Evolutionary conservation across 2,329 filamentous ascomycete genomes (phyloP).

Genomic region (Fusarium virguliforme): DNA sequence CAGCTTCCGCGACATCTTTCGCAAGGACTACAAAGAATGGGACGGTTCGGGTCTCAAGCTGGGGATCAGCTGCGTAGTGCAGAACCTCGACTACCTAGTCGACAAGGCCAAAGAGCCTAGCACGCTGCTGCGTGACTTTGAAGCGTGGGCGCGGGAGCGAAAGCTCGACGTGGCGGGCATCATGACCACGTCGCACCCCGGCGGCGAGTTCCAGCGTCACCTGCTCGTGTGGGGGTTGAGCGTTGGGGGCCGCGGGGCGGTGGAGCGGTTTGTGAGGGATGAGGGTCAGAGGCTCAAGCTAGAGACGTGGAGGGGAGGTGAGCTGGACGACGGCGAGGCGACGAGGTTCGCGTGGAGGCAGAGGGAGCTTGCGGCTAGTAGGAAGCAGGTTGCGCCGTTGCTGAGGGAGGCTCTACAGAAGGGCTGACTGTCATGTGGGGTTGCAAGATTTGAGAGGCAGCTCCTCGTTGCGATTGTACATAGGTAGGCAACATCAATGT

Average conservation of each 20-base stretch:
- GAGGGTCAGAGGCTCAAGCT: constrained; percentile 69
- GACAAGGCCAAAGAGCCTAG: constrained; percentile 65
- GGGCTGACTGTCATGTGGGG: constrained; percentile 33
- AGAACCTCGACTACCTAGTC: constrained; percentile 73
- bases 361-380: constrained; percentile 71
- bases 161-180: constrained; percentile 75
- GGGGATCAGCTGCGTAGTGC: constrained; percentile 78
- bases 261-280: constrained; percentile 67
- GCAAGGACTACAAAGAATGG: constrained; percentile 92
- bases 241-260: constrained; percentile 65
- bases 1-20: constrained; percentile 76
- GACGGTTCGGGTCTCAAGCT: constrained; percentile 69
- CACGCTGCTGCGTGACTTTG: constrained; percentile 66
- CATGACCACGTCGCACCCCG: constrained; percentile 77
- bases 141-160: constrained; percentile 70
- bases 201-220: constrained; percentile 74
- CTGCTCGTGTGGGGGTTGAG: constrained; percentile 77
- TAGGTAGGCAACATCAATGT: background rate
- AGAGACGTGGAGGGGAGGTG: constrained; percentile 67
- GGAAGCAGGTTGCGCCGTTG: constrained; percentile 80
- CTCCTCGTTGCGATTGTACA: background rate
- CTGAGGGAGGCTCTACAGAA: constrained; percentile 70
- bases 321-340: constrained; percentile 64
- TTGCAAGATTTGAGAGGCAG: constrained; percentile 32
- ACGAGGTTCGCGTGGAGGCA: constrained; percentile 79